Percentiles rank a stretch among this genome's conserved stretches.
Evolutionary conservation across 2,329 filamentous ascomycete species (phyloP).

Genomic region (Aspergillus chevalieri): DNA sequence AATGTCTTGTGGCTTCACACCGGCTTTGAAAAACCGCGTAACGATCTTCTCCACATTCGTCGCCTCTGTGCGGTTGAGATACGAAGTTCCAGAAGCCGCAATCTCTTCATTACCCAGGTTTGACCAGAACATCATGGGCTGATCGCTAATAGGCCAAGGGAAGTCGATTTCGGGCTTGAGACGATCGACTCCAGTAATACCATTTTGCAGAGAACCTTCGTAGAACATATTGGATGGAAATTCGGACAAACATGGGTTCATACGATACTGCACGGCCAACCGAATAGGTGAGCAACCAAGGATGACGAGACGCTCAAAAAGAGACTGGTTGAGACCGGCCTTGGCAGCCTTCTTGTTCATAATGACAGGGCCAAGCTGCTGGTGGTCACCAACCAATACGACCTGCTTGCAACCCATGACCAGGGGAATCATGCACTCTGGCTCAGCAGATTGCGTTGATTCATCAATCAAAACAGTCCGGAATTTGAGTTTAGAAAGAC

Average conservation of each 20-base stretch:
- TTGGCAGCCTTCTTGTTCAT: constrained; percentile 99
- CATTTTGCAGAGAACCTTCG: constrained; percentile 93
- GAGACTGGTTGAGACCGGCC: constrained; percentile 93
- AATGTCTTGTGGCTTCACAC: constrained; percentile 87
- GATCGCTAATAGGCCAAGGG: constrained; percentile 89
- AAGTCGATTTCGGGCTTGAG: constrained; percentile 93
- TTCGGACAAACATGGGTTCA: constrained; percentile 95
- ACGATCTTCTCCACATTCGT: constrained; percentile 98
- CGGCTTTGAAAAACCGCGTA: constrained; percentile 96
- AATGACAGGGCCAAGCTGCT: constrained; percentile 95
- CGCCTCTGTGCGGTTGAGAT: constrained; percentile 94
- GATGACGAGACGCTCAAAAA: constrained; percentile 93
- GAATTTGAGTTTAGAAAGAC: constrained; percentile 95
- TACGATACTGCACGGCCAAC: constrained; percentile 94
- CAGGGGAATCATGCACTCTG: constrained; percentile 97
- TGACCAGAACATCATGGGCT: constrained; percentile 99
- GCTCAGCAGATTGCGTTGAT: constrained; percentile 95
- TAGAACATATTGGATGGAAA: constrained; percentile 99
- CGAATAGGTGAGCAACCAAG: constrained; percentile 86
- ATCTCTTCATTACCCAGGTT: constrained; percentile 98
- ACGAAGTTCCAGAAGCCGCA: constrained; percentile 93
- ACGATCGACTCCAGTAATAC: constrained; percentile 82
- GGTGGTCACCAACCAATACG: constrained; percentile 96
- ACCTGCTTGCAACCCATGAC: constrained; percentile 98
- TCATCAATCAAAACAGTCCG: constrained; percentile 96